Percentiles rank a stretch among this genome's conserved stretches.
Evolutionary conservation across 129 eudicot species (phyloP).

Genomic region (Glebionis coronaria): DNA sequence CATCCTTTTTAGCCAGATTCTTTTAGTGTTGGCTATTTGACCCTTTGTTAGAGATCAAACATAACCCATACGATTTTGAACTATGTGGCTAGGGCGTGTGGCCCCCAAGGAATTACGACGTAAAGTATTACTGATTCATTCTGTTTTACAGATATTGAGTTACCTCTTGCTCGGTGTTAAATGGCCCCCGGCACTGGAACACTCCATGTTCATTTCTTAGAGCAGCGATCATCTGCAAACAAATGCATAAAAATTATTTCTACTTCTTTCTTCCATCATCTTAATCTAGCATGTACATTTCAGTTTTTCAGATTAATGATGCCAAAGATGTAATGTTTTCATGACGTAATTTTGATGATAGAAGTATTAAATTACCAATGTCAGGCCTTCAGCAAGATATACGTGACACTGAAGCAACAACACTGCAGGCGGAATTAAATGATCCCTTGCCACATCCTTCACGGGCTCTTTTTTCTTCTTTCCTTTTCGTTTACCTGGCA

Average conservation of each 20-base stretch:
- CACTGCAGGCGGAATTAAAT: conserved; percentile 68
- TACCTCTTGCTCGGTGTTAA: conserved; percentile 96
- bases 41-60: neutral
- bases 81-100: too few relatives aligned
- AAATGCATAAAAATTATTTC: neutral
- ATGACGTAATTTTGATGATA: neutral
- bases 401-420: conserved; percentile 80
- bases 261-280: neutral
- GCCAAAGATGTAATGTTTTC: neutral
- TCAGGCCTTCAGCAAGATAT: conserved; percentile 88
- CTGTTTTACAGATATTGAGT: neutral
- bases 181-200: conserved; percentile 64
- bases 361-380: conserved; percentile 53
- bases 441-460: conserved; percentile 62
- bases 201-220: conserved; percentile 69
- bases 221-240: conserved; percentile 86
- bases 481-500: conserved; percentile 70
- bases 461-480: conserved; percentile 74
- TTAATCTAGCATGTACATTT: neutral
- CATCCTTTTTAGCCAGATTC: neutral
- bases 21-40: neutral
- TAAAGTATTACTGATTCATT: too few relatives aligned
- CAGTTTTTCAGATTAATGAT: too few relatives aligned
- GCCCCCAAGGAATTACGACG: too few relatives aligned
- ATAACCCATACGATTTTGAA: neutral